Conservation (phyloP, 495 filamentous ascomycete genomes). For the Aspergillus campestris region DNA sequence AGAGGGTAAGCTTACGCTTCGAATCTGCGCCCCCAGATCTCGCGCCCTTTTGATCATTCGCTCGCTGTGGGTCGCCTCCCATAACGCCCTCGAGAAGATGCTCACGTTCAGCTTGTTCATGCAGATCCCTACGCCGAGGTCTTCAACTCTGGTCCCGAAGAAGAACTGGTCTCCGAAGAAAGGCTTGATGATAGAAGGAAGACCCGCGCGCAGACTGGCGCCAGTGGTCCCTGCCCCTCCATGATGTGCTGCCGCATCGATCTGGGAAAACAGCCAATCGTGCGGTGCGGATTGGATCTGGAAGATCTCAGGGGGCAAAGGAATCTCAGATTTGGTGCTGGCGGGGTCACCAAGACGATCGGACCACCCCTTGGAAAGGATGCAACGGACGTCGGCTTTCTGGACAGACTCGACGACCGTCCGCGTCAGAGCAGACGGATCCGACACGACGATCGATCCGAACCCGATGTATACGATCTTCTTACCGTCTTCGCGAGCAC, state of each 20-base stretch:
- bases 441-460: slow-evolving; percentile 90
- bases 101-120: slow-evolving; percentile 81
- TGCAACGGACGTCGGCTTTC: slow-evolving; percentile 91
- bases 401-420: slow-evolving; percentile 83
- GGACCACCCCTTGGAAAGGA: slow-evolving; percentile 99
- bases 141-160: slow-evolving; percentile 81
- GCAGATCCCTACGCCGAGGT: slow-evolving; percentile 84
- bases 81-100: slow-evolving; percentile 76
- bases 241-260: slow-evolving; percentile 92
- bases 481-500: slow-evolving; percentile 71
- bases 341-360: slow-evolving; percentile 64
- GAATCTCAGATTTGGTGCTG: slow-evolving; percentile 53
- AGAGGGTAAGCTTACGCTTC: slow-evolving; percentile 52
- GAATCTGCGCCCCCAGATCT: slow-evolving; percentile 75
- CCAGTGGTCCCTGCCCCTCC: slow-evolving; percentile 94
- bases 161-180: slow-evolving; percentile 99
- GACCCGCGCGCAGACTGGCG: slow-evolving; percentile 81
- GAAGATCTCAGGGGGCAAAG: slow-evolving; percentile 70
- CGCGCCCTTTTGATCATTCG: slow-evolving; percentile 83
- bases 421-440: slow-evolving; percentile 77
- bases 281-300: slow-evolving; percentile 89
- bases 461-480: slow-evolving; percentile 97
- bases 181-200: slow-evolving; percentile 91
- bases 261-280: slow-evolving; percentile 91
- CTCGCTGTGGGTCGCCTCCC: slow-evolving; percentile 81